A percentile compares a stretch with the other conserved stretches of the same genome.
phyloP scores from a whole-genome alignment of 768 basidiomycete genomes.

The Dentipellis sp. region DNA sequence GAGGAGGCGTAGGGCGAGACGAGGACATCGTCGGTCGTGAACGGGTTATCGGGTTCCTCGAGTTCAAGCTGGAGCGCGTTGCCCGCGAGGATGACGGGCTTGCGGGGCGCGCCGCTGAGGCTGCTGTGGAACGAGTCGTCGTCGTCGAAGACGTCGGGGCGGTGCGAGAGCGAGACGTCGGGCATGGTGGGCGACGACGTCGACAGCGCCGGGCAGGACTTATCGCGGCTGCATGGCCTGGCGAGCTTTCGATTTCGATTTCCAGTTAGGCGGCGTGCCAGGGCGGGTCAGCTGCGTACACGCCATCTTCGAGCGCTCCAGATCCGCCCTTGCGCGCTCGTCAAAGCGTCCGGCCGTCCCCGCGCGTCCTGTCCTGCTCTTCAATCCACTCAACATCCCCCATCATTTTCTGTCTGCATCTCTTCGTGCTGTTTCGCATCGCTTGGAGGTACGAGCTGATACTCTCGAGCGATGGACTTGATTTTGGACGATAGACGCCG shows the following conservation, averaged over 20 bases:
- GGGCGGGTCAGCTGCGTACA: not conserved
- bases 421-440: too few species aligned
- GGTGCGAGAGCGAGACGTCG: not conserved
- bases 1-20: slow-evolving; percentile 5
- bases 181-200: not conserved
- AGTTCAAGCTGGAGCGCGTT: slow-evolving; percentile 24
- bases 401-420: too few species aligned
- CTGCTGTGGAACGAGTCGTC: not conserved
- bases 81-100: slow-evolving; percentile 24
- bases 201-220: not conserved
- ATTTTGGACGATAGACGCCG: too few species aligned
- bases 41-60: slow-evolving; percentile 11
- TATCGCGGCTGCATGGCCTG: not conserved
- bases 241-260: not conserved
- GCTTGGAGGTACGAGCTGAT: too few species aligned
- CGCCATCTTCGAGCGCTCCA: too few species aligned
- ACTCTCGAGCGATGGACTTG: too few species aligned
- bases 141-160: not conserved
- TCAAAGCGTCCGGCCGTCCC: too few species aligned
- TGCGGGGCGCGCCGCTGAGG: not conserved
- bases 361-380: too few species aligned
- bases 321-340: too few species aligned
- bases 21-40: not conserved
- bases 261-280: not conserved
- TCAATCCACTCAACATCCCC: too few species aligned